Evolutionary conservation across 108 stramenopile genomes (phyloP).

Genomic region (Stephanodiscus minutulus): DNA sequence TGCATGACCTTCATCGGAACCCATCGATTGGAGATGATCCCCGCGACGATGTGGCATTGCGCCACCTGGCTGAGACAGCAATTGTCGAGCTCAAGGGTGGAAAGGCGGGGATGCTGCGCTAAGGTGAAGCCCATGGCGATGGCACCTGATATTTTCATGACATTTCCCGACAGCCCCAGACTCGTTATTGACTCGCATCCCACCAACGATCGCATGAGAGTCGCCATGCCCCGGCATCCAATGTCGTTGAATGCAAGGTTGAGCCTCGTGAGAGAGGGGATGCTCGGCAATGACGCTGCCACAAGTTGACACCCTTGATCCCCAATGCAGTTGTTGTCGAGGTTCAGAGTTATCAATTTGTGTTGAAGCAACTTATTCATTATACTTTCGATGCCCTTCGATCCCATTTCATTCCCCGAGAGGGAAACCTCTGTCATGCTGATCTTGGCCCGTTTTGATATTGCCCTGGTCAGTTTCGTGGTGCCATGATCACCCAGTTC

Average conservation of each 20-base stretch:
- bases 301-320: conserved; percentile 90
- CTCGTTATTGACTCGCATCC: conserved; percentile 83
- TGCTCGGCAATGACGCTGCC: conserved; percentile 81
- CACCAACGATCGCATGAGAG: conserved; percentile 81
- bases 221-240: conserved; percentile 79
- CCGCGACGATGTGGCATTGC: conserved; percentile 87
- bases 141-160: conserved; percentile 82
- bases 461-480: conserved; percentile 67
- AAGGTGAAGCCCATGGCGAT: conserved; percentile 85
- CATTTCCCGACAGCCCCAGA: conserved; percentile 82
- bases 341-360: conserved; percentile 71
- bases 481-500: conserved; percentile 80
- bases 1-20: conserved; percentile 84
- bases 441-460: conserved; percentile 60
- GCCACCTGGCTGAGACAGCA: conserved; percentile 88
- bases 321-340: conserved; percentile 88
- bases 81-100: conserved; percentile 79
- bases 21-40: conserved; percentile 88
- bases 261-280: conserved; percentile 67
- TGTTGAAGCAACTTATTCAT: conserved; percentile 88
- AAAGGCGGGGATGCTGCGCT: conserved; percentile 83
- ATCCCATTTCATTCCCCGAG: conserved; percentile 72
- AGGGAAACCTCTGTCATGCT: conserved; percentile 71
- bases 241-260: conserved; percentile 88
- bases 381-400: conserved; percentile 76